A percentile compares a stretch with the other conserved stretches of the same genome.
phyloP scores from a whole-genome alignment of 148 eudicot genomes.

The Limonium bicolor region DNA sequence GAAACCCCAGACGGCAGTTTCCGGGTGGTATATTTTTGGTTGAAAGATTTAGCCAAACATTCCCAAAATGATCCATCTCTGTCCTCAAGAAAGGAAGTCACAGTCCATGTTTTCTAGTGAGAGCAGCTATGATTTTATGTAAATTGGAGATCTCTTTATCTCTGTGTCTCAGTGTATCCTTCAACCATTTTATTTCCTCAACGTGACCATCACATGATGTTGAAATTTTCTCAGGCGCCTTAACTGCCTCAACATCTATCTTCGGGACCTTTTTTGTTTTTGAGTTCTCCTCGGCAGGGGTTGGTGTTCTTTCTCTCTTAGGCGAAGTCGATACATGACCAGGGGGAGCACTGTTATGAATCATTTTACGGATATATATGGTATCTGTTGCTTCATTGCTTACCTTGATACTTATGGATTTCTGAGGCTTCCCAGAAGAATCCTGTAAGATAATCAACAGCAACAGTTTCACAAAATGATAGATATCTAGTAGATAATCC shows the following conservation, averaged over 20 bases:
- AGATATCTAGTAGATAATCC: too few relatives aligned
- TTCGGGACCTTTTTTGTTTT: slow-evolving; percentile 29
- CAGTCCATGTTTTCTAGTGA: slow-evolving; percentile 79
- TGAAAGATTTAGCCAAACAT: too few relatives aligned
- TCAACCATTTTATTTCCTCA: slow-evolving; percentile 59
- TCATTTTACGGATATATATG: slow-evolving; percentile 53
- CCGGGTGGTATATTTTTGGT: too few relatives aligned
- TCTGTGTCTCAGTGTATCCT: slow-evolving; percentile 37
- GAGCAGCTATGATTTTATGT: slow-evolving; percentile 56
- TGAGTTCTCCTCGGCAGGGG: slow-evolving; percentile 16
- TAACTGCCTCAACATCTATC: slow-evolving; percentile 16
- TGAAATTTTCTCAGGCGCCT: slow-evolving; percentile 12
- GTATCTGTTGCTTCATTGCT: slow-evolving; percentile 30
- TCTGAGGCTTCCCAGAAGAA: slow-evolving; percentile 47
- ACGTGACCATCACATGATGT: slow-evolving; percentile 24
- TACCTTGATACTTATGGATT: slow-evolving; percentile 31
- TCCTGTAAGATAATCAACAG: slow-evolving; percentile 24
- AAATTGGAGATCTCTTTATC: slow-evolving; percentile 55
- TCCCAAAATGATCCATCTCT: too few relatives aligned
- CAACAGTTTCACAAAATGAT: too few relatives aligned
- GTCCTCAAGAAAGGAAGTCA: too few relatives aligned
- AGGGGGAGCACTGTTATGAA: slow-evolving; percentile 9
- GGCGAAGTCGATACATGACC: slow-evolving; percentile 14
- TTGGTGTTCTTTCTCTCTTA: slow-evolving; percentile 50
- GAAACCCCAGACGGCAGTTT: too few relatives aligned